phyloP scores from a whole-genome alignment of 1,284 basidiomycete species.

The Tylopilus orsonianus region DNA sequence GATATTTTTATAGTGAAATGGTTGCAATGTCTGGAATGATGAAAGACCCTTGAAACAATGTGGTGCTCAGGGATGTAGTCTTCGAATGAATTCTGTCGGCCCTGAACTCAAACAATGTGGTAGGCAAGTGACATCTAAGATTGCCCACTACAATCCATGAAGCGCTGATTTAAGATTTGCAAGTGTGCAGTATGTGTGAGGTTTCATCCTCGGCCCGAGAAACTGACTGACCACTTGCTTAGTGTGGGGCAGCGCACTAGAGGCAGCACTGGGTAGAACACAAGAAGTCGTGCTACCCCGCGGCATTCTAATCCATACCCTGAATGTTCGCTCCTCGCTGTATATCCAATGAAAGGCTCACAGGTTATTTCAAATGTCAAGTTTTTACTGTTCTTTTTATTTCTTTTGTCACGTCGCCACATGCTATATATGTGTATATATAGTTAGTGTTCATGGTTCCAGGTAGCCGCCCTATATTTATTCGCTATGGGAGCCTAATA shows the following conservation, averaged over 20 bases:
- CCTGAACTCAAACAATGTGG: constrained; percentile 36
- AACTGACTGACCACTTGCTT: background rate
- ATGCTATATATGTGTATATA: too few species aligned
- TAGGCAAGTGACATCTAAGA: constrained; percentile 11
- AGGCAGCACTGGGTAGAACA: constrained; percentile 38
- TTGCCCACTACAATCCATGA: background rate
- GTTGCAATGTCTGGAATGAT: constrained; percentile 27
- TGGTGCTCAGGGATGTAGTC: constrained; percentile 29
- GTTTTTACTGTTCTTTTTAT: too few species aligned
- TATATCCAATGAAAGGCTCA: too few species aligned
- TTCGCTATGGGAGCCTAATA: too few species aligned
- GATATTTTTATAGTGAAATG: constrained; percentile 25
- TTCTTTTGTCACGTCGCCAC: too few species aligned
- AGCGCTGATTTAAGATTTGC: constrained; percentile 30
- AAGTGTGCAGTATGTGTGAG: constrained; percentile 42
- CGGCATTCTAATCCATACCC: constrained; percentile 27
- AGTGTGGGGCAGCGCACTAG: constrained; percentile 40
- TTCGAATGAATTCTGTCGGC: constrained; percentile 12
- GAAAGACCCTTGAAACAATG: constrained; percentile 32
- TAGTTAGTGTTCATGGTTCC: too few species aligned
- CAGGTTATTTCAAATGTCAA: too few species aligned
- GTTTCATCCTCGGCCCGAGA: background rate
- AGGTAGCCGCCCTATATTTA: too few species aligned
- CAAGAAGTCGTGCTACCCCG: constrained; percentile 36
- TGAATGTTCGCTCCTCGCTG: too few species aligned